Evolutionary conservation across 176 grass and related monocot genomes (phyloP), one percentile per base, ranked within the genome.

Genomic region (Avena sativa): DNA sequence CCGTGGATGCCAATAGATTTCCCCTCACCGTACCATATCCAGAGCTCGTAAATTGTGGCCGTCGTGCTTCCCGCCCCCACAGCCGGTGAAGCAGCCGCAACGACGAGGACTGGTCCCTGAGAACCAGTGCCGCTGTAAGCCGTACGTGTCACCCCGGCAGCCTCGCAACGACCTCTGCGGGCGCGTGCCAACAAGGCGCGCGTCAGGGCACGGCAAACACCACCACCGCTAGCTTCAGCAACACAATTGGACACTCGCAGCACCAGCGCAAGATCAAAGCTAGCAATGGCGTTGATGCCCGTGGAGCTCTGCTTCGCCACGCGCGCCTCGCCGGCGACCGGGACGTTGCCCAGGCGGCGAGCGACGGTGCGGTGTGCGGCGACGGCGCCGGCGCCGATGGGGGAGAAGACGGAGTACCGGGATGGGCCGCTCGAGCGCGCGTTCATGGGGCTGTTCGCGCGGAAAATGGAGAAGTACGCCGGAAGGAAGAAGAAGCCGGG

Each of bases 391-490:
- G 93, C 96, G 56, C 96, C 96, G 10, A 98, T 96, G 93, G 90
- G 93, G 56, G 74, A 98, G 71, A 98, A 98, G 91, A 98, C 96
- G 74, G 86, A 92, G 80, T 98, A 96, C 86, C 80, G 88, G 1
- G 93, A 98, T 76, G 96, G 93, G 19, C 82, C 85, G 6, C 88
- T 95, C 26, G 96, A 91, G 83, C 93, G 91, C 63, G 87, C 92
- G 6, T 98, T 98, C 90, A 98, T 95, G 96, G 90, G 88, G 0
- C 85, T 95, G 4, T 95, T 98, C 86, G 93, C 93, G 7, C 84
- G 93, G 57, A 98, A 98, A 84, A 98, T 98, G 96, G 90, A 95
- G 88, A 95, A 95, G 90, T 92, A 83, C 43, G 70, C 68, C 17
- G 80, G 76, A 19, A 23, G 63, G 36, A 48, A 55, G 23, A 44